Evolutionary conservation across 495 filamentous ascomycete species (phyloP), one percentile per base, ranked within the genome.

Genomic region (Xylaria venustula): DNA sequence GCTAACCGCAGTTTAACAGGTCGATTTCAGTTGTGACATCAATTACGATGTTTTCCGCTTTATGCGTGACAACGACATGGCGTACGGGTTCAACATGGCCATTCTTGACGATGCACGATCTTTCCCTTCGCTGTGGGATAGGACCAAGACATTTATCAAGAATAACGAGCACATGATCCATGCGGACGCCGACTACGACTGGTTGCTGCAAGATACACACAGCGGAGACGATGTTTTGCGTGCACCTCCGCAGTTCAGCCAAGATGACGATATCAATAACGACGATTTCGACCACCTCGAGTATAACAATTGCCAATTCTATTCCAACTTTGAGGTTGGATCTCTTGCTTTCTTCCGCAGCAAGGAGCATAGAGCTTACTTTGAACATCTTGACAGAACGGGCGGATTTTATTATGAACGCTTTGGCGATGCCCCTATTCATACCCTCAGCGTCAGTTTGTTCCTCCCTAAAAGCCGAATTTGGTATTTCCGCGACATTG

Each of bases 21-120:
- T 75, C 32, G 81, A 90, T 51, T 83, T 90, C 30, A 89, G 82
- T 71, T 90, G 88, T 66, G 83, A 91, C 58, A 80, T 92, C 54
- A 71, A 80, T 56, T 87, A 85, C 49, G 89, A 92, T 61, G 85
- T 89, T 0, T 92, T 92, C 75, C 81, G 81, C 32, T 89, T 84
- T 70, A 89, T 91, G 87, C 82, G 81, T 47, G 87, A 91, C 57
- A 85, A 90, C 63, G 77, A 87, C 49, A 87, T 90, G 70, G 87
- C 85, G 59, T 92, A 91, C 72, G 88, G 80, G 9, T 82, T 83
- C 62, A 83, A 80, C 60, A 82, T 82, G 76, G 80, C 79, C 30
- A 83, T 83, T 30, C 69, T 83, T 25, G 81, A 84, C 58, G 79
- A 81, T 62, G 75, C 78, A 30, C 73, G 75, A 25, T 79, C 79